A percentile compares a stretch with the other conserved stretches of the same genome.
Conservation (phyloP, 2,329 filamentous ascomycete species). For the Apiospora pterosperma region DNA sequence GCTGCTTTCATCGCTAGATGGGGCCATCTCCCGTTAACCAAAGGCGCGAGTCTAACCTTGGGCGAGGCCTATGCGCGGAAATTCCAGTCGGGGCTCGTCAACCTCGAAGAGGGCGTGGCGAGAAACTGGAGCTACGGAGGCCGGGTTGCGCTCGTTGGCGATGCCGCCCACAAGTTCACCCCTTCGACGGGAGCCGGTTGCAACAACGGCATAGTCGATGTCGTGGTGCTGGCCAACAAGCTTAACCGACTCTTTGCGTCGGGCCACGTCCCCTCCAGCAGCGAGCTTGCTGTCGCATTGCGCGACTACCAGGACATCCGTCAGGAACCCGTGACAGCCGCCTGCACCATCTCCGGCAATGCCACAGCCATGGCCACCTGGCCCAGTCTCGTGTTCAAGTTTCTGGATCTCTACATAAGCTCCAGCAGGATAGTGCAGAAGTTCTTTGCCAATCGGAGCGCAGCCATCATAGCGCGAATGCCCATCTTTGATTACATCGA, state of each 20-base stretch:
- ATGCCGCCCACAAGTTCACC: slow-evolving; percentile 28
- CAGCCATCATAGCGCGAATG: neutral
- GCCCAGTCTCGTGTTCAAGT: neutral
- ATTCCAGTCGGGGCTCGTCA: slow-evolving; percentile 19
- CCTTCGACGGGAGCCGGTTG: slow-evolving; percentile 28
- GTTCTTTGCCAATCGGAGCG: neutral
- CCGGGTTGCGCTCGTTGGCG: slow-evolving; percentile 30
- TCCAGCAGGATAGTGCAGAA: neutral
- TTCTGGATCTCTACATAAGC: neutral
- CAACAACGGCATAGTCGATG: slow-evolving; percentile 15
- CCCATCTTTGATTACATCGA: neutral
- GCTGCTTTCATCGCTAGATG: slow-evolving; percentile 23
- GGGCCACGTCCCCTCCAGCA: neutral
- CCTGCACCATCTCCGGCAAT: neutral
- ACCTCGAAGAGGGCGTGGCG: slow-evolving; percentile 2
- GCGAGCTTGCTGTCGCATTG: neutral
- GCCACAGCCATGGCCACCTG: neutral
- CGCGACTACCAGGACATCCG: neutral
- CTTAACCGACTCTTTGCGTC: neutral
- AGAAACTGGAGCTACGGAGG: neutral
- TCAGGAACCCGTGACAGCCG: neutral
- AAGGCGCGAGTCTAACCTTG: neutral
- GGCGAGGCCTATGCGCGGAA: slow-evolving; percentile 14
- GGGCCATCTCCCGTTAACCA: slow-evolving; percentile 21
- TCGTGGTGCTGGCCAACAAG: neutral